Evolutionary conservation across 306 rosid species (phyloP).

Genomic region (Carpinus viminea): DNA sequence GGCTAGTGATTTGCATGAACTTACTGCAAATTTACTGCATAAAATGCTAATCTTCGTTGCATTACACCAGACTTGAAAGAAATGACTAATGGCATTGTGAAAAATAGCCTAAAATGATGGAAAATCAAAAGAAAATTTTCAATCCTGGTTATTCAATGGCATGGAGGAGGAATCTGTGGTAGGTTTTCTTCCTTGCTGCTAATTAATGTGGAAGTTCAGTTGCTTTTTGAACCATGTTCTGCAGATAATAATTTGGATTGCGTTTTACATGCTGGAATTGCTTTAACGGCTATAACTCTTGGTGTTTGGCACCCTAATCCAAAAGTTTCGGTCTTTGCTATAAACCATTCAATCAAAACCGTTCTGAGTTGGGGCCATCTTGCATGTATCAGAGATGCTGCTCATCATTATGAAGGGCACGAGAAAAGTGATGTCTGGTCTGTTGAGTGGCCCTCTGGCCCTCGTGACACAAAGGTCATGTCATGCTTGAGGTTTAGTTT

Average conservation of each 20-base stretch:
- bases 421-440: background rate
- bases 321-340: background rate
- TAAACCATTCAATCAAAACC: background rate
- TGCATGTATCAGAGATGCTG: background rate
- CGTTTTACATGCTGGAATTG: constrained; percentile 3
- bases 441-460: background rate
- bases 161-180: background rate
- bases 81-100: background rate
- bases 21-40: background rate
- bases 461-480: background rate
- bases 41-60: background rate
- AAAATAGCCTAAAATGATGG: background rate
- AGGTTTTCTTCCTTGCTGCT: background rate
- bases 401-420: background rate
- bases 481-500: background rate
- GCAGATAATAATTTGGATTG: background rate
- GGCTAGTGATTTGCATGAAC: background rate
- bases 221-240: background rate
- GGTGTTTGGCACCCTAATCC: background rate
- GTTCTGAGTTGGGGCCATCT: background rate
- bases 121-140: background rate
- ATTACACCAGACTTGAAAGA: background rate
- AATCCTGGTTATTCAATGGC: background rate
- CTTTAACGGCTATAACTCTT: background rate
- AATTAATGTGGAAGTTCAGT: background rate